Evolutionary conservation across 1,284 basidiomycete genomes (phyloP).

Genomic region (Omphalotus olearius): DNA sequence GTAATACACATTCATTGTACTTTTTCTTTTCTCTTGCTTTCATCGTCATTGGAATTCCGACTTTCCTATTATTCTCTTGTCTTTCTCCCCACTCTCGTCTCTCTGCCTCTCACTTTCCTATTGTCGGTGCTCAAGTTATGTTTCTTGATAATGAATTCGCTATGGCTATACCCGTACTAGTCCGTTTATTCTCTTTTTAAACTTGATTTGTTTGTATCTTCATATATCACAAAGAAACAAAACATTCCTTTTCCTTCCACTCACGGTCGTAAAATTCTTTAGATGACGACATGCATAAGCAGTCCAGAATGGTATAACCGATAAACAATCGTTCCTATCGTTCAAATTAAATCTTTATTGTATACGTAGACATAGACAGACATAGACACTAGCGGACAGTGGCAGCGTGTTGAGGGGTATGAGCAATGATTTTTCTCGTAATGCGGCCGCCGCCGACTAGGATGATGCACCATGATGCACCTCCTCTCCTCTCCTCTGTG

Average conservation of each 20-base stretch:
- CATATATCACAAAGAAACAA: neutral
- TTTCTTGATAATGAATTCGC: constrained; percentile 8
- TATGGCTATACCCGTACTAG: constrained; percentile 8
- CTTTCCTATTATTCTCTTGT: constrained; percentile 1
- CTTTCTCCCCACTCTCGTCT: neutral
- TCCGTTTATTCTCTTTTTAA: constrained; percentile 1
- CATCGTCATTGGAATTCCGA: neutral
- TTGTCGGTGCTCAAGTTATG: neutral
- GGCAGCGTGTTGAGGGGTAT: too few relatives aligned
- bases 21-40: constrained; percentile 3
- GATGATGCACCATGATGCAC: too few relatives aligned
- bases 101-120: neutral
- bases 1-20: constrained; percentile 6
- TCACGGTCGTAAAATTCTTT: too few relatives aligned
- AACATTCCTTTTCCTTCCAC: constrained; percentile 4
- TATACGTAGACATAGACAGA: too few relatives aligned
- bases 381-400: too few relatives aligned
- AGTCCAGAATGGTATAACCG: too few relatives aligned
- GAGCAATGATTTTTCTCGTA: too few relatives aligned
- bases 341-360: too few relatives aligned
- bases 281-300: too few relatives aligned
- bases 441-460: too few relatives aligned
- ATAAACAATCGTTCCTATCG: too few relatives aligned
- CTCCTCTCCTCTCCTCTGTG: too few relatives aligned
- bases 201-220: constrained; percentile 2